phyloP scores from a whole-genome alignment of 257 asterid species.

The Solanum chilense region DNA sequence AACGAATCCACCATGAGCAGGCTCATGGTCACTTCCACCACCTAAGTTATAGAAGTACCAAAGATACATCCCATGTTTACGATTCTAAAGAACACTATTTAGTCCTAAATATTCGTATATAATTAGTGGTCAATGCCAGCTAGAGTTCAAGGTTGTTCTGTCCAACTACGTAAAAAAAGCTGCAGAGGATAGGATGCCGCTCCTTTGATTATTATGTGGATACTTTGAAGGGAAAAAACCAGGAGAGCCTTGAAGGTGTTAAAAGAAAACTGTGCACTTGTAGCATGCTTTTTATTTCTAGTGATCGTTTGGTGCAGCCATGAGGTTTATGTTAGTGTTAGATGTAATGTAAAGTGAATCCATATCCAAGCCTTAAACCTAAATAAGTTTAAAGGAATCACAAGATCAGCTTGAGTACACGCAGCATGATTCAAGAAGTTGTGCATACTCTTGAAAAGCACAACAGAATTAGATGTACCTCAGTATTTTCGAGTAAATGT shows the following conservation, averaged over 20 bases:
- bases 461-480: conserved; percentile 18
- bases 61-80: neutral
- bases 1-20: conserved; percentile 96
- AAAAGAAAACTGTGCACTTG: neutral
- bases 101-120: neutral
- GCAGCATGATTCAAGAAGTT: neutral
- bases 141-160: neutral
- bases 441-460: neutral
- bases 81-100: neutral
- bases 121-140: neutral
- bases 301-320: neutral
- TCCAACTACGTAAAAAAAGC: neutral
- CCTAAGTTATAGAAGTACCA: conserved; percentile 37
- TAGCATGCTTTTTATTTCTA: neutral
- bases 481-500: conserved; percentile 48
- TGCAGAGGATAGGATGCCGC: neutral
- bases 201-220: neutral
- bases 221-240: neutral
- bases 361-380: conserved; percentile 85
- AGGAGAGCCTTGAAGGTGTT: neutral
- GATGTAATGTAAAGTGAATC: conserved; percentile 48
- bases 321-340: neutral
- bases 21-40: conserved; percentile 99
- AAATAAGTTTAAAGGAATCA: neutral
- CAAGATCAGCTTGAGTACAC: neutral